These are phyloP conservation scores for Sergeia podlipaevii DNA, from an alignment of 208 protist species.

Conservation along the genomic window DNA sequence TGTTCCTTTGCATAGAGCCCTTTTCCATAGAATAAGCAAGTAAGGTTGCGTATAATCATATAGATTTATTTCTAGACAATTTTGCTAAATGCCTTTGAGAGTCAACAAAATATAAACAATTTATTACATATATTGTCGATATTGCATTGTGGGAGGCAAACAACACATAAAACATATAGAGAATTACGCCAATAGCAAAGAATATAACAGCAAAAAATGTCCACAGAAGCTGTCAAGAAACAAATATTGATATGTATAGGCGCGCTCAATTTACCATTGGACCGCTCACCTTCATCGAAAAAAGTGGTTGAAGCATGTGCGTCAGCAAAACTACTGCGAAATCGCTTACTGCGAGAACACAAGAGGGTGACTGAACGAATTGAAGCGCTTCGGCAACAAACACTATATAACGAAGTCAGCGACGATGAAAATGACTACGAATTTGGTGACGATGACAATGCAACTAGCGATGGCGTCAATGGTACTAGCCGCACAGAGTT, in stretches of 20 bases:
- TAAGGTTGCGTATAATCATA: constrained; percentile 13
- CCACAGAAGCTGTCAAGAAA: constrained; percentile 55
- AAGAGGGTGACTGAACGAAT: constrained; percentile 55
- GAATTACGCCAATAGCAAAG: constrained; percentile 1
- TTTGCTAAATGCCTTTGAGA: background rate
- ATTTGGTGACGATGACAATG: constrained; percentile 17
- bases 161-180: background rate
- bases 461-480: constrained; percentile 6
- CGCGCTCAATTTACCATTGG: constrained; percentile 50
- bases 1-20: constrained; percentile 15
- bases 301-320: constrained; percentile 48
- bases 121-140: background rate
- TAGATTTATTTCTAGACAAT: constrained; percentile 10
- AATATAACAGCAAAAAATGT: constrained; percentile 40
- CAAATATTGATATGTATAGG: constrained; percentile 66
- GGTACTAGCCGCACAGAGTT: constrained; percentile 42
- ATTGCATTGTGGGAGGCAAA: background rate
- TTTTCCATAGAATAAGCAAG: too few relatives aligned
- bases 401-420: constrained; percentile 48
- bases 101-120: background rate
- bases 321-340: constrained; percentile 72
- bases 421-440: constrained; percentile 34
- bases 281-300: constrained; percentile 21
- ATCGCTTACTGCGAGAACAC: constrained; percentile 72
- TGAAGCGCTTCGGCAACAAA: constrained; percentile 45